These are phyloP conservation scores for Eucalyptus microcorys DNA, from an alignment of 345 rosid species.

Conservation along the genomic window DNA sequence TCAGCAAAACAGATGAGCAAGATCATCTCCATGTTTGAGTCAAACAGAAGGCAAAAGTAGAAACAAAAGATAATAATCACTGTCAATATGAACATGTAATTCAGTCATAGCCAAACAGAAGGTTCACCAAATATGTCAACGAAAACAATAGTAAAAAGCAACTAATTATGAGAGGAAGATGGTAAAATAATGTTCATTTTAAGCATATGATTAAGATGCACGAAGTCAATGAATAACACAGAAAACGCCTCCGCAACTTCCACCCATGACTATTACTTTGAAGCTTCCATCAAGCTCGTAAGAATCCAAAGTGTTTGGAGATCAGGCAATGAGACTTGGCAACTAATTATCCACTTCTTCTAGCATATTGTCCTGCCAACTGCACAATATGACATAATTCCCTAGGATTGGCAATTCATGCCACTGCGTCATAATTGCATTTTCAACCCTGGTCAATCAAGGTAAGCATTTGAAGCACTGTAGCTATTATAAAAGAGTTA, in stretches of 20 bases:
- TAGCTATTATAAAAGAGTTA: neutral
- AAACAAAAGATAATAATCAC: neutral
- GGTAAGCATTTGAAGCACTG: neutral
- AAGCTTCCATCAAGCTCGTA: neutral
- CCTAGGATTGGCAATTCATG: neutral
- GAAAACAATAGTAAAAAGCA: neutral
- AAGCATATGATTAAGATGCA: neutral
- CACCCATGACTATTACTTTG: neutral
- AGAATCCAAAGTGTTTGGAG: neutral
- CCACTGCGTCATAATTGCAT: neutral
- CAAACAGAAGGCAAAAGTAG: neutral
- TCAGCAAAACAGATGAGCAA: neutral
- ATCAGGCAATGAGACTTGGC: neutral
- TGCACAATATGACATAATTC: neutral
- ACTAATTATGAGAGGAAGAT: neutral
- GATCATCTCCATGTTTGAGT: neutral
- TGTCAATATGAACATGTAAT: neutral
- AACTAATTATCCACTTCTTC: neutral
- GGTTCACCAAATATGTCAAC: neutral
- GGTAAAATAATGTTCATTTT: neutral
- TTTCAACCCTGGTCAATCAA: neutral
- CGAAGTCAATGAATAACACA: neutral
- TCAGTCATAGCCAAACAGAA: neutral
- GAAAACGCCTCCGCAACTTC: neutral
- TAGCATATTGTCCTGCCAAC: neutral